Evolutionary conservation across 208 protist genomes (phyloP).

Genomic region (Borovskyia barvae): DNA sequence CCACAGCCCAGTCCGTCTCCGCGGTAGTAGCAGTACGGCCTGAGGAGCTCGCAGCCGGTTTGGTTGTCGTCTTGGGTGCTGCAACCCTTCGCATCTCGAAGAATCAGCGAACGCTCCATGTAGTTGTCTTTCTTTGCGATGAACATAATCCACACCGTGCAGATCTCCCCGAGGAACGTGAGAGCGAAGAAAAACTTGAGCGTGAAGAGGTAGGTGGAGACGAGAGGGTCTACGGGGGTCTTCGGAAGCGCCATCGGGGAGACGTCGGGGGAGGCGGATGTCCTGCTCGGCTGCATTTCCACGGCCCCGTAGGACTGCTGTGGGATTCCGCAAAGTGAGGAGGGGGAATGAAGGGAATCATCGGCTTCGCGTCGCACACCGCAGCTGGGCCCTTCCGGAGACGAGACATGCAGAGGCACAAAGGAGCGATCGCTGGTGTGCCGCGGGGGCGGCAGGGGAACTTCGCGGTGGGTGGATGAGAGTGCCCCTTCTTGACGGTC

Average conservation of each 20-base stretch:
- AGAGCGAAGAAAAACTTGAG: slow-evolving; percentile 72
- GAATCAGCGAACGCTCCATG: slow-evolving; percentile 34
- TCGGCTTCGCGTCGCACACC: background rate
- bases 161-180: slow-evolving; percentile 51
- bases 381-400: background rate
- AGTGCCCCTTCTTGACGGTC: slow-evolving; percentile 41
- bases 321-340: slow-evolving; percentile 1
- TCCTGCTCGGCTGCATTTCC: background rate
- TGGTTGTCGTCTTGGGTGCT: slow-evolving; percentile 34
- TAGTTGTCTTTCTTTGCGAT: slow-evolving; percentile 50
- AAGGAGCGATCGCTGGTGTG: slow-evolving; percentile 33
- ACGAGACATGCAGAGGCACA: slow-evolving; percentile 14
- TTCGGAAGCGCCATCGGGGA: slow-evolving; percentile 21
- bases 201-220: slow-evolving; percentile 76
- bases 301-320: slow-evolving; percentile 23
- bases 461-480: slow-evolving; percentile 13
- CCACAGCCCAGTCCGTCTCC: slow-evolving; percentile 37
- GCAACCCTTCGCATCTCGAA: slow-evolving; percentile 57
- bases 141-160: slow-evolving; percentile 73
- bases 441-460: slow-evolving; percentile 1
- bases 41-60: slow-evolving; percentile 42
- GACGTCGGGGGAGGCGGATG: background rate
- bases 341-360: background rate
- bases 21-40: slow-evolving; percentile 59
- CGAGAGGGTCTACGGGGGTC: slow-evolving; percentile 72